phyloP scores from a whole-genome alignment of 768 basidiomycete species.

The Boletus pseudo-olivaceus region DNA sequence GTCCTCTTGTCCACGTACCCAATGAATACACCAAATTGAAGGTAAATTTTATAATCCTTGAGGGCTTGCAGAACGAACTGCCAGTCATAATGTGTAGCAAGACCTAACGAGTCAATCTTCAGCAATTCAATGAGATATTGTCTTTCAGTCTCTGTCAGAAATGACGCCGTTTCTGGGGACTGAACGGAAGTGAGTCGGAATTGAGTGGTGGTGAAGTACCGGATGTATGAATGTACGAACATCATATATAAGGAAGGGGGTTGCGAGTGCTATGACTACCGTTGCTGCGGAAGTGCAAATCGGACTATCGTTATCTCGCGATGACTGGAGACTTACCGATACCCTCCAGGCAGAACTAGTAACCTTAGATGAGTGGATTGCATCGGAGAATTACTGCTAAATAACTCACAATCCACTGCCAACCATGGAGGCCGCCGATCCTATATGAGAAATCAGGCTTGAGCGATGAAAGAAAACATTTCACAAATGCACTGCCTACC shows the following conservation, averaged over 20 bases:
- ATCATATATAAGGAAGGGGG: conserved; percentile 51
- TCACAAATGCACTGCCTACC: conserved; percentile 24
- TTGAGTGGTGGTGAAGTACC: neutral
- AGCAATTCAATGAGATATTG: conserved; percentile 36
- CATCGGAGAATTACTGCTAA: neutral
- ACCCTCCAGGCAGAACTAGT: conserved; percentile 29
- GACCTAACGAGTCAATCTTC: conserved; percentile 39
- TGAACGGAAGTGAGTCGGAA: conserved; percentile 3
- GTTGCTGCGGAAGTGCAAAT: conserved; percentile 6
- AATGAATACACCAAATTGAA: conserved; percentile 33
- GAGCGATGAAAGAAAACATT: neutral
- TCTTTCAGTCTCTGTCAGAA: conserved; percentile 32
- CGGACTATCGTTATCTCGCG: neutral
- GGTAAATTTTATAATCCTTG: conserved; percentile 39
- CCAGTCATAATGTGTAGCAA: conserved; percentile 40
- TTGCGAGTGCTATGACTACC: conserved; percentile 9
- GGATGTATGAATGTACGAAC: conserved; percentile 27
- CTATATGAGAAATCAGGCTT: conserved; percentile 7
- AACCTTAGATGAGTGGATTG: neutral
- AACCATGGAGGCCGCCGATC: conserved; percentile 33
- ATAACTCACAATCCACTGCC: conserved; percentile 37
- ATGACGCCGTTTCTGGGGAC: conserved; percentile 13
- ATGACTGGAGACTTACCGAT: conserved; percentile 5
- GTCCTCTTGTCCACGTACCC: conserved; percentile 25
- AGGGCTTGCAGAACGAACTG: conserved; percentile 47